Evolutionary conservation across 495 filamentous ascomycete genomes (phyloP), one percentile per base, ranked within the genome.

Genomic region (Aspergillus bertholletiae): DNA sequence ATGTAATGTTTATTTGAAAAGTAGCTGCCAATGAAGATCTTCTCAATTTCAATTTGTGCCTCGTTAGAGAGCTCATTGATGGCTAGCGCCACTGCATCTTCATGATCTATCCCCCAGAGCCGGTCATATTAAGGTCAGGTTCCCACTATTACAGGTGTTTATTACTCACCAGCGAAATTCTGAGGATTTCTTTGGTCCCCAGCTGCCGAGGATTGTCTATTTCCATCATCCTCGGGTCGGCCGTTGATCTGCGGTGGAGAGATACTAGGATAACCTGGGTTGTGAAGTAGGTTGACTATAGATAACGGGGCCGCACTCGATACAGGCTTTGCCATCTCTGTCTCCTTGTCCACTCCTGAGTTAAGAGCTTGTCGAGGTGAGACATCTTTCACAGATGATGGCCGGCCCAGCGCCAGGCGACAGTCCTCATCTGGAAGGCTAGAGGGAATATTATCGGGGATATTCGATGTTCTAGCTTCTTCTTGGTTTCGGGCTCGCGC

Each of bases 1-100:
- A 66, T 60, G 50, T 62, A 63, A 28, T 66, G 59, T 30, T 66
- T 62, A 46, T 66, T 66, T 13, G 59, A 54, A 40, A 66, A 66
- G 46, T 62, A 66, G 44, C 63, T 66, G 49, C 54, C 52, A 18
- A 66, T 60, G 53, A 66, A 66, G 11, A 66, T 62, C 49, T 62
- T 66, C 40, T 66, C 63, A 24, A 66, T 66, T 41, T 63, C 63
- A 7, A 63, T 12, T 32, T 66, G 54, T 15, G 57, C 41, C 27
- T 54, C 55, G 8, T 53, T 40, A 3, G 60, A 40, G 9, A 66
- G 48, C 9, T 48, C 21, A 1, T 55, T 11, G 18, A 65, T 53
- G 5, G 51, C 15, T n/a, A 40, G 32, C 2, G 34, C 30, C 26
- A 58, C 47, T 1, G 39, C 55, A 28, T 51, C 27, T 8, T 51